These are phyloP conservation scores for Candida fluviatilis DNA, from an alignment of 805 yeast species.

Conservation along the genomic window DNA sequence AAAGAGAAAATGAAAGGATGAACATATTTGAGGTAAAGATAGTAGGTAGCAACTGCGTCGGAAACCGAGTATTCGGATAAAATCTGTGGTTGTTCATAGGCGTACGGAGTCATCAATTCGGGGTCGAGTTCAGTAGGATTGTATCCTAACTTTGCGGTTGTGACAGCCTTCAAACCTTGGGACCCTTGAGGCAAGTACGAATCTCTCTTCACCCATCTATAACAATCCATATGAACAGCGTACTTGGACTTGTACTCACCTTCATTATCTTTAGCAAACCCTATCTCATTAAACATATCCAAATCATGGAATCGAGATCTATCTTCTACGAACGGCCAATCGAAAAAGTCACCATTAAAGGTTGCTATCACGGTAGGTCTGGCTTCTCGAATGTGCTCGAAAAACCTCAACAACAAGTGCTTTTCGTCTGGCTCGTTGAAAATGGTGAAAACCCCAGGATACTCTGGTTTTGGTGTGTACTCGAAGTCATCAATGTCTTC, in stretches of 20 bases:
- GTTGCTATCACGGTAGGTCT: constrained; percentile 97
- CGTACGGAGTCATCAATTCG: constrained; percentile 97
- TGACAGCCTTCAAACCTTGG: constrained; percentile 96
- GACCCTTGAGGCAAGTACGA: constrained; percentile 97
- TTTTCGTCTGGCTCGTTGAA: constrained; percentile 88
- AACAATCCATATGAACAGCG: constrained; percentile 97
- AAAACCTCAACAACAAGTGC: constrained; percentile 68
- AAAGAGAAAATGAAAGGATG: constrained; percentile 95
- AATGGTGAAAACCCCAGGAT: constrained; percentile 82
- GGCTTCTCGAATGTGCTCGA: constrained; percentile 84
- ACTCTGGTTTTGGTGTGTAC: constrained; percentile 96
- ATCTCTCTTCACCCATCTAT: constrained; percentile 96
- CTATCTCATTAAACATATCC: constrained; percentile 88
- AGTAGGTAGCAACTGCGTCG: constrained; percentile 98
- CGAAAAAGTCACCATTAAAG: constrained; percentile 97
- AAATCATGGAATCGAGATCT: constrained; percentile 81
- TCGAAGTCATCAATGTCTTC: constrained; percentile 96
- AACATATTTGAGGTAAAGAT: constrained; percentile 91
- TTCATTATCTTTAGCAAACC: constrained; percentile 83
- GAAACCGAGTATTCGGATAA: constrained; percentile 97
- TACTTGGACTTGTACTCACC: constrained; percentile 90
- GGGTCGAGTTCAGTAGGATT: constrained; percentile 97
- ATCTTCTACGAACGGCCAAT: constrained; percentile 97
- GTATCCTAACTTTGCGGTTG: constrained; percentile 91
- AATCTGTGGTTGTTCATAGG: constrained; percentile 87